phyloP scores from a whole-genome alignment of 768 basidiomycete species.

The Pseudohyphozyma bogoriensis region DNA sequence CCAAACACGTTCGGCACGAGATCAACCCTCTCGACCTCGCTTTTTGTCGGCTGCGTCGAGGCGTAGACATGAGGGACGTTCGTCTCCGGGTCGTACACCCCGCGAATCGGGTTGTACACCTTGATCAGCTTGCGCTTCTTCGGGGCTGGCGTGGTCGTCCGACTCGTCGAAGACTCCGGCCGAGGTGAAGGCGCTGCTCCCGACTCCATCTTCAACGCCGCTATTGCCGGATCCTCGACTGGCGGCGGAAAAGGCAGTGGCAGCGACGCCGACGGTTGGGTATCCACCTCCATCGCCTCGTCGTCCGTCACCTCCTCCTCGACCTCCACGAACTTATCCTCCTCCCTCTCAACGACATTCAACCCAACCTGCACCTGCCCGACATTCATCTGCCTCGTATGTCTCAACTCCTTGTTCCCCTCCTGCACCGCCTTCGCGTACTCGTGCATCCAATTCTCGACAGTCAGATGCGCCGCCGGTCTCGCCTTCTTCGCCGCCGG shows the following conservation, averaged over 20 bases:
- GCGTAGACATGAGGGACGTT: constrained; percentile 62
- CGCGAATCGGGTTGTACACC: constrained; percentile 45
- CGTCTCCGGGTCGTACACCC: constrained; percentile 74
- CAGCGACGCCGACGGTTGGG: neutral
- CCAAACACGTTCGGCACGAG: constrained; percentile 40
- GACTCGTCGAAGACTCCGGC: neutral
- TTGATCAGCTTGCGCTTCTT: constrained; percentile 23
- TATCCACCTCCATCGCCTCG: constrained; percentile 19
- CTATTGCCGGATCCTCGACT: neutral
- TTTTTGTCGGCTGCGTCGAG: constrained; percentile 64
- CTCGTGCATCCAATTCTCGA: constrained; percentile 87
- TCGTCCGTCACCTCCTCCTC: constrained; percentile 34
- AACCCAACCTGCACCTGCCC: constrained; percentile 23
- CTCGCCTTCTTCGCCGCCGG: constrained; percentile 73
- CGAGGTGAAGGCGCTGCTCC: neutral
- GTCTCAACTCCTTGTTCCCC: constrained; percentile 45
- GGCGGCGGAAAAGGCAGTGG: too few species aligned
- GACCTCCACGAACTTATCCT: constrained; percentile 34
- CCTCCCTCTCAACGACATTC: constrained; percentile 23
- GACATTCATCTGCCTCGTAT: constrained; percentile 36
- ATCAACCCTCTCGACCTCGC: constrained; percentile 52
- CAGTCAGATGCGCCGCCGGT: constrained; percentile 65
- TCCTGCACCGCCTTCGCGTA: constrained; percentile 58
- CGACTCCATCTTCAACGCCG: neutral
- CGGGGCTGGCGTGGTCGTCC: neutral